Base-by-base conservation (phyloP, 148 eudicot species). In the Rhododendron molle region DNA sequence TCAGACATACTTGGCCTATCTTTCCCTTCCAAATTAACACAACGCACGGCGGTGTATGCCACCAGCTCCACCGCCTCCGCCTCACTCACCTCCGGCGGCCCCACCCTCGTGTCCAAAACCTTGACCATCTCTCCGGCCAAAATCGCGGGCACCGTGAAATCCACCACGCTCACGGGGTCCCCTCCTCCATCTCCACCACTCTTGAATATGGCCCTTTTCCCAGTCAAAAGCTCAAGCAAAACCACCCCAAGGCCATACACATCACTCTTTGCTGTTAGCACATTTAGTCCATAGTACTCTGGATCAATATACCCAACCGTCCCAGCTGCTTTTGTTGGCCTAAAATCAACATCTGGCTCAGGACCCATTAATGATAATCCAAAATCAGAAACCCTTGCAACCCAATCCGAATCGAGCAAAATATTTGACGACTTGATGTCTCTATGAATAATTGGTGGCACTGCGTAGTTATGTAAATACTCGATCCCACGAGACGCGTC, bases 281-380 rank as follows among this genome's bases (percentile, higher is more conserved):
- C 98, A 85, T 94, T 97, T 56, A 97, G 88, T 43, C 96, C 92
- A 46, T 95, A 97, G 81, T 95, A 97, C 87, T 97, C 98, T 0
- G 99, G 99, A 87, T 97, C 99, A 30, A 97, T 97, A 87, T 97
- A 97, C 52, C 99, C 99, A 1, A 95, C 92, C 1, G 99, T 97
- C 16, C 99, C 99, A 3, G 94, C 99, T 16, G 98, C 98, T 86
- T 92, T 97, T 5, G 65, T 50, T 2, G 98, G 94, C 83, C 90
- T 86, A 52, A 89, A 91, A 26, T 93, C 96, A 0, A 77, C 85
- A 52, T 89, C 91, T 1, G 91, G 76, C 38, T 93, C 98, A 1
- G 95, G 95, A 30, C 94, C 93, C 93, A 93, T 88, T 36, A 97
- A 65, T 2, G 99, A 97, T 23, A 97, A 56, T 32, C 99, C 99